Percentiles rank a stretch among this genome's conserved stretches.
Evolutionary conservation across 1,139 yeast genomes (phyloP).

Genomic region (Fermentozyma sake): DNA sequence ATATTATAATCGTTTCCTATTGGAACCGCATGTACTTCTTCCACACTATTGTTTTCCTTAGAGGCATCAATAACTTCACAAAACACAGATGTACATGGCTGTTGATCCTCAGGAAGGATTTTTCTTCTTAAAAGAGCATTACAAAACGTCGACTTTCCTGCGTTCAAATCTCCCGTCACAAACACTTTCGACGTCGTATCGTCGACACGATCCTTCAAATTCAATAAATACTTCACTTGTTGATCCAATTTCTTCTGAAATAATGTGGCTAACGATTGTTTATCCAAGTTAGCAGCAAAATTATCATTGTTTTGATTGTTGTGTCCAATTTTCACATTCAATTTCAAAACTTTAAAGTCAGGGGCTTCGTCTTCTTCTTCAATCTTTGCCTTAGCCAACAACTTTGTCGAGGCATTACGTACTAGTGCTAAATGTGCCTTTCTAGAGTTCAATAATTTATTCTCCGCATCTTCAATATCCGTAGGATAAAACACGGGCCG

Average conservation of each 20-base stretch:
- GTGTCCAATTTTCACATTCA: slow-evolving; percentile 61
- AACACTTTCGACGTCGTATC: slow-evolving; percentile 92
- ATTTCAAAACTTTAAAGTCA: slow-evolving; percentile 56
- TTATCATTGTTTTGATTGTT: slow-evolving; percentile 31
- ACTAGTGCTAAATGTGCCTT: slow-evolving; percentile 49
- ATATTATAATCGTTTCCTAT: slow-evolving; percentile 55
- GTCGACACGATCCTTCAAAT: slow-evolving; percentile 78
- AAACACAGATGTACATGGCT: slow-evolving; percentile 95
- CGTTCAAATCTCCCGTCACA: slow-evolving; percentile 94
- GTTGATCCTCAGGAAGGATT: slow-evolving; percentile 91
- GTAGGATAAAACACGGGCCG: slow-evolving; percentile 70
- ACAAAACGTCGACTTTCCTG: slow-evolving; percentile 95
- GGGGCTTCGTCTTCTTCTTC: slow-evolving; percentile 23
- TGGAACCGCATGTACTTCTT: slow-evolving; percentile 93
- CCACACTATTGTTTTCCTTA: slow-evolving; percentile 64
- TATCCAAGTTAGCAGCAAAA: slow-evolving; percentile 53
- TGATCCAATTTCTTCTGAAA: slow-evolving; percentile 61
- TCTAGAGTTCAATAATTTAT: slow-evolving; percentile 37
- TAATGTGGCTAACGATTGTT: slow-evolving; percentile 58
- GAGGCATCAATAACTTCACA: slow-evolving; percentile 87
- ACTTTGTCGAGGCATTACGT: slow-evolving; percentile 32
- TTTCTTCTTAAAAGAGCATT: slow-evolving; percentile 79
- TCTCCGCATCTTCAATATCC: slow-evolving; percentile 23
- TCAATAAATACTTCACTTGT: slow-evolving; percentile 63
- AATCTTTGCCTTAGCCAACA: slow-evolving; percentile 28